These are phyloP conservation scores for Podila verticillata DNA, from an alignment of 192 early-diverging fungal genomes.

Conservation along the genomic window DNA sequence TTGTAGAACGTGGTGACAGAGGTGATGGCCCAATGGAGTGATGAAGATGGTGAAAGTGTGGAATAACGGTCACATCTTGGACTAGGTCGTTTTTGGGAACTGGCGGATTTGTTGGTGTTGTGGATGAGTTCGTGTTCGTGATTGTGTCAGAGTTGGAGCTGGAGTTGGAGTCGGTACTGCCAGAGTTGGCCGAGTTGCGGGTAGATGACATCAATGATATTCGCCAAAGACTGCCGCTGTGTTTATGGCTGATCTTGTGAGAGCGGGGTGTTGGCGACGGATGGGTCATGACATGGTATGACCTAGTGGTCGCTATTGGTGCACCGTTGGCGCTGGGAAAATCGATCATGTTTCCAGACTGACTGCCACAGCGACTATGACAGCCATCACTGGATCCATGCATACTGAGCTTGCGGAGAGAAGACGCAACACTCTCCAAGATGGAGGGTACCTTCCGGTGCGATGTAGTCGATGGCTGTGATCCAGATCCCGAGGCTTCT, in stretches of 20 bases:
- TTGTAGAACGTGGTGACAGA: neutral
- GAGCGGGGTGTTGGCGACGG: neutral
- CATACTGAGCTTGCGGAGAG: constrained; percentile 4
- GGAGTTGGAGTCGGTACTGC: neutral
- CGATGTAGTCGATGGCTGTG: neutral
- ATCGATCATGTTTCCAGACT: constrained; percentile 11
- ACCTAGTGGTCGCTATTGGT: neutral
- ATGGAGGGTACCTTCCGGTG: constrained; percentile 4
- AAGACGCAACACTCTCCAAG: constrained; percentile 17
- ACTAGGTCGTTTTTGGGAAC: neutral
- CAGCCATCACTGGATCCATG: neutral
- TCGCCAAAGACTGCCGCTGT: constrained; percentile 20
- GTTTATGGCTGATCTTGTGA: neutral
- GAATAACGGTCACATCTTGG: neutral
- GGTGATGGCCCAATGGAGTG: neutral
- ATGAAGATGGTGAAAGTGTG: neutral
- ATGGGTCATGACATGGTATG: neutral
- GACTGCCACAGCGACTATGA: constrained; percentile 4
- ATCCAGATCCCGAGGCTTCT: neutral
- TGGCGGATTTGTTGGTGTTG: neutral
- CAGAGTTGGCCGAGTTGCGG: neutral
- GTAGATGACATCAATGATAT: constrained; percentile 23
- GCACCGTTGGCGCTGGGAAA: neutral
- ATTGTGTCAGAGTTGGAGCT: no score
- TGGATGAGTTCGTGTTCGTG: neutral